phyloP scores from a whole-genome alignment of 1,284 basidiomycete genomes.

The Trichosporon sp. region DNA sequence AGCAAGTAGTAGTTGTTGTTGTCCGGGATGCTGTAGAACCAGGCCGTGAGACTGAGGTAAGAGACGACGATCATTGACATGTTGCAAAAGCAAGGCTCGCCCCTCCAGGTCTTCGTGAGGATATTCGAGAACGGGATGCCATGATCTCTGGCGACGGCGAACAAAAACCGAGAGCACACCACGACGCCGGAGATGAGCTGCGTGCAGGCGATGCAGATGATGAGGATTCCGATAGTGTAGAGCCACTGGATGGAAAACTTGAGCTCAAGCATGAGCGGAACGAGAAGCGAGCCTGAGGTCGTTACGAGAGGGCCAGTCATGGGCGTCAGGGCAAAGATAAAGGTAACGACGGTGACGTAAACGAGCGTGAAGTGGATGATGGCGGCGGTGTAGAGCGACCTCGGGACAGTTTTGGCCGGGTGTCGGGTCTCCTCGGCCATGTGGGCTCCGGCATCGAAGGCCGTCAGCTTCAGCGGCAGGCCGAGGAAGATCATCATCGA shows the following conservation, averaged over 20 bases:
- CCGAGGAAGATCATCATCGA: background rate
- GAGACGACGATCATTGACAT: background rate
- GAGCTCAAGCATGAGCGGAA: background rate
- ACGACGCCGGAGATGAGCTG: conserved; percentile 38
- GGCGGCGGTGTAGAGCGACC: background rate
- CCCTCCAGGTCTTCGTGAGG: background rate
- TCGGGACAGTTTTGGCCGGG: background rate
- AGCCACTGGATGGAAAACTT: background rate
- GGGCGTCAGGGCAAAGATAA: background rate
- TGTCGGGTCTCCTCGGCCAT: background rate
- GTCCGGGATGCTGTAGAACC: background rate
- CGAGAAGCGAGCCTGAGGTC: background rate
- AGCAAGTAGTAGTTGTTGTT: background rate
- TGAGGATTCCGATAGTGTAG: background rate
- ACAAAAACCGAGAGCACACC: conserved; percentile 45
- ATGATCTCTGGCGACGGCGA: conserved; percentile 42
- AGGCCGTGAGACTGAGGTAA: background rate
- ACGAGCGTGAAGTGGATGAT: background rate
- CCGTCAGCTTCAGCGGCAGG: background rate
- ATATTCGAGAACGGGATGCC: conserved; percentile 33
- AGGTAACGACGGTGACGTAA: background rate
- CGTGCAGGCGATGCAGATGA: background rate
- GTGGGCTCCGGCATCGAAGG: background rate
- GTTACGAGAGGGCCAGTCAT: background rate
- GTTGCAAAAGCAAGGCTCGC: background rate